Evolutionary conservation across 306 rosid genomes (phyloP), one percentile per base, ranked within the genome.

Genomic region (Pyrus pyrifolia): DNA sequence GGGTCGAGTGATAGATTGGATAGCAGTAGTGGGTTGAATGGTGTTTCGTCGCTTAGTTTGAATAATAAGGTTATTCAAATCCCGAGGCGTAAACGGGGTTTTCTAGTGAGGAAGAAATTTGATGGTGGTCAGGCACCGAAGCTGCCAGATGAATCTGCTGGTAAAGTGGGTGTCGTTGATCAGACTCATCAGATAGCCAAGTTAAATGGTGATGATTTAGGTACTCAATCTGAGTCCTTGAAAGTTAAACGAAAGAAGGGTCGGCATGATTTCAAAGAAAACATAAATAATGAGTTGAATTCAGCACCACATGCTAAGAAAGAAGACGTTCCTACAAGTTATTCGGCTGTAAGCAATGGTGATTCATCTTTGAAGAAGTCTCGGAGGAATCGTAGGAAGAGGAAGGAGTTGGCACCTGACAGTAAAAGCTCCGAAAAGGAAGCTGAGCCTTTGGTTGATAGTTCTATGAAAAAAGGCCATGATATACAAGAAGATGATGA

Each of bases 1-100:
- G 88, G 77, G 57, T 68, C 65, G 22, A 83, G 71, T 75, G 83
- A 87, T 78, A 86, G 83, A 45, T 73, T 83, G 73, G 85, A 83
- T 80, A 17, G 87, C 71, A 75, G 86, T 80, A 76, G 80, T 53
- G 86, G 84, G 82, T 58, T 79, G 10, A 74, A 87, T 73, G 74
- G 86, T 29, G 78, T 73, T 83, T 79, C 88, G 10, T 70, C 88
- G 12, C 86, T 96, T 72, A 67, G 66, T 72, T 80, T 90, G 77
- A 82, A 63, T 63, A 88, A 78, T 70, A 82, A 77, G 81, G 83
- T 18, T 67, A 66, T 90, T 83, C 87, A 72, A 82, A 85, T 96
- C 64, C 99, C 99, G 1, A 95, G 84, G 88, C 88, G 97, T 15
- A 96, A 96, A 81, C 84, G 99, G 80, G 92, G 88, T 77, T 81